Base-by-base conservation (phyloP, 2,329 filamentous ascomycete species). In the Curvularia verruculosa region DNA sequence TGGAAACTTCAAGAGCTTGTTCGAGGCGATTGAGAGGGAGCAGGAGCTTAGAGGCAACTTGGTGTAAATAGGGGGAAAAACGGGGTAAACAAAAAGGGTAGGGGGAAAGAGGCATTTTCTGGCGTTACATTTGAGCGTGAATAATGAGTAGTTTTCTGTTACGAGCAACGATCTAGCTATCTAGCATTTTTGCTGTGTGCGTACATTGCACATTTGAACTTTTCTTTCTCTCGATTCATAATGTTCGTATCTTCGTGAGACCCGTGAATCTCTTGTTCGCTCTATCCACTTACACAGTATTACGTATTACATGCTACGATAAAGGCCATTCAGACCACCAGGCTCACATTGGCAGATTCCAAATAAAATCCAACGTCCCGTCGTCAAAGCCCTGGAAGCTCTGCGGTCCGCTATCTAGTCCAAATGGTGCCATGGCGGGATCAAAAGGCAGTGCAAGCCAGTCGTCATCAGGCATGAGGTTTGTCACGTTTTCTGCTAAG, bases 21-120 rank as follows among this genome's bases (percentile, higher is more conserved):
- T 97, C 70, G 93, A 97, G 82, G 93, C 94, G 2, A 96, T 97
- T 75, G 94, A 97, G 83, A 82, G 93, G 49, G 93, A 97, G 77
- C 94, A 97, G 82, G 92, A 87, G 44, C 82, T 89, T 76, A 83
- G 93, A 54, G 93, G 94, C 1, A 97, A 96, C 73, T 75, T 96
- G 78, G 53, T 75, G 1, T 76, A 37, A 34, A 34, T 5, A 66
- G 18, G 1, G 24, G 5, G 8, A 29, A 29, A 29, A 29, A 28
- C 15, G 24, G 13, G 6, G 6, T 5, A 10, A 19, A 15, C 26
- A n/a, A n/a, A 18, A 6, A 23, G 6, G n/a, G 21, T 34, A 23
- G 26, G 18, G 29, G 40, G 40, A 52, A 18, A 23, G 24, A 31
- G 29, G 49, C 49, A 52, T 34, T 43, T 49, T 28, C 37, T 21